A percentile compares a stretch with the other conserved stretches of the same genome.
These are phyloP conservation scores for Penicillium cinerascens DNA, from an alignment of 495 filamentous ascomycete species.

Conservation along the genomic window DNA sequence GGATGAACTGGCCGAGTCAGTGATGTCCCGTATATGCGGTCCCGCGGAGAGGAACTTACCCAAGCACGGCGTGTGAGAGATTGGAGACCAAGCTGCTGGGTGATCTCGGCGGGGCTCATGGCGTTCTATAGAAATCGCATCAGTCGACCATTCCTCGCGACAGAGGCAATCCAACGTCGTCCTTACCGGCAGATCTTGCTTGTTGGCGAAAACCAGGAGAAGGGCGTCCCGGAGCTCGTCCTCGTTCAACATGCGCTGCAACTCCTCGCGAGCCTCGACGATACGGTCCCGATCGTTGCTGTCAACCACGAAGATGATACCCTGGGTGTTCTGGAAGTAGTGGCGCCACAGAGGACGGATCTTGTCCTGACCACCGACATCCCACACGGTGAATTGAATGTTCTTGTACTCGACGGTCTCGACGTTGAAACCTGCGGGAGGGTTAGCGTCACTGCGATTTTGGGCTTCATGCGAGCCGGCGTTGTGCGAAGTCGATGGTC, in stretches of 20 bases:
- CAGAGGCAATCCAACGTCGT: background rate
- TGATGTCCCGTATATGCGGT: background rate
- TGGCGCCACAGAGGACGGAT: slow-evolving; percentile 99
- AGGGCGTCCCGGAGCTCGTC: slow-evolving; percentile 97
- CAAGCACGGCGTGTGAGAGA: slow-evolving; percentile 95
- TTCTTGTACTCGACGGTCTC: slow-evolving; percentile 99
- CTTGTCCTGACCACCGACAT: slow-evolving; percentile 99
- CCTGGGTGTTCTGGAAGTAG: slow-evolving; percentile 99
- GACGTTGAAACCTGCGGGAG: slow-evolving; percentile 92
- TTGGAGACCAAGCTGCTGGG: slow-evolving; percentile 98
- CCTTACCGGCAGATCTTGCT: slow-evolving; percentile 98
- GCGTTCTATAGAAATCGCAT: slow-evolving; percentile 65
- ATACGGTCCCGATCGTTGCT: slow-evolving; percentile 99
- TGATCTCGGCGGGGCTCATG: slow-evolving; percentile 99
- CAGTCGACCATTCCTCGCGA: slow-evolving; percentile 1
- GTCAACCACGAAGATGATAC: slow-evolving; percentile 99
- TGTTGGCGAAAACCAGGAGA: slow-evolving; percentile 99
- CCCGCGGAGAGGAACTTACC: slow-evolving; percentile 59
- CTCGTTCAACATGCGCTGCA: slow-evolving; percentile 99
- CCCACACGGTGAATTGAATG: slow-evolving; percentile 99
- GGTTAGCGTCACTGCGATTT: slow-evolving; percentile 5
- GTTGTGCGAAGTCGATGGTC: background rate
- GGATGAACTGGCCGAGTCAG: slow-evolving; percentile 75
- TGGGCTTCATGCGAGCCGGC: background rate
- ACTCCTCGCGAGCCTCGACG: slow-evolving; percentile 95